Conservation (phyloP, 176 grass and related monocot species). For the Coix lacrymajobi region DNA sequence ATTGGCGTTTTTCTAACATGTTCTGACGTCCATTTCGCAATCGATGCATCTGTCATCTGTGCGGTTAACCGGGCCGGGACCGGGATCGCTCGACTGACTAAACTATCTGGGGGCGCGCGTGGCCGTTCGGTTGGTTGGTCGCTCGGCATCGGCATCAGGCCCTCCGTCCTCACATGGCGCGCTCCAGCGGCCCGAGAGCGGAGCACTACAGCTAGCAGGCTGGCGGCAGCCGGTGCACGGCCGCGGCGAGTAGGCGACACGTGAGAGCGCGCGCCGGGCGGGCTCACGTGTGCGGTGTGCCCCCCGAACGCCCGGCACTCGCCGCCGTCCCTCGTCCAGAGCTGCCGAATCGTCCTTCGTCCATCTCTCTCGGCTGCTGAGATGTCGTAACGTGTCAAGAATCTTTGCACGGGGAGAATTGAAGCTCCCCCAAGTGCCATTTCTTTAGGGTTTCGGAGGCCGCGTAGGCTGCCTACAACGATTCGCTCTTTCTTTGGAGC, state of each 20-base stretch:
- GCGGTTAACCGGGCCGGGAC: not conserved
- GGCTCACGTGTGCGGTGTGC: conserved; percentile 34
- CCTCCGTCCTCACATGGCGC: not conserved
- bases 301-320: conserved; percentile 26
- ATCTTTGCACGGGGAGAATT: conserved; percentile 27
- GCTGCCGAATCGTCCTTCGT: not conserved
- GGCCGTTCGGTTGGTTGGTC: not conserved
- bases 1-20: not conserved
- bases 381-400: conserved; percentile 53
- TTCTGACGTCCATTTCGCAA: not conserved
- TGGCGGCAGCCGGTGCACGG: not conserved
- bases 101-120: too few relatives aligned
- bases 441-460: not conserved
- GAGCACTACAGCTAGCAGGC: not conserved
- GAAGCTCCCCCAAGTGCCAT: not conserved
- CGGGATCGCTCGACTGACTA: not conserved
- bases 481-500: conserved; percentile 1
- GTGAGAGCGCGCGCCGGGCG: conserved; percentile 12
- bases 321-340: not conserved
- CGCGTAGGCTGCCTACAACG: conserved; percentile 2
- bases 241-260: not conserved
- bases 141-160: not conserved
- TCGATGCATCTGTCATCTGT: not conserved
- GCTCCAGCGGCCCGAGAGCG: not conserved
- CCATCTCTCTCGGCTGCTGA: not conserved